Base-by-base conservation (phyloP, 2,329 filamentous ascomycete species). In the Monosporascus sp. region DNA sequence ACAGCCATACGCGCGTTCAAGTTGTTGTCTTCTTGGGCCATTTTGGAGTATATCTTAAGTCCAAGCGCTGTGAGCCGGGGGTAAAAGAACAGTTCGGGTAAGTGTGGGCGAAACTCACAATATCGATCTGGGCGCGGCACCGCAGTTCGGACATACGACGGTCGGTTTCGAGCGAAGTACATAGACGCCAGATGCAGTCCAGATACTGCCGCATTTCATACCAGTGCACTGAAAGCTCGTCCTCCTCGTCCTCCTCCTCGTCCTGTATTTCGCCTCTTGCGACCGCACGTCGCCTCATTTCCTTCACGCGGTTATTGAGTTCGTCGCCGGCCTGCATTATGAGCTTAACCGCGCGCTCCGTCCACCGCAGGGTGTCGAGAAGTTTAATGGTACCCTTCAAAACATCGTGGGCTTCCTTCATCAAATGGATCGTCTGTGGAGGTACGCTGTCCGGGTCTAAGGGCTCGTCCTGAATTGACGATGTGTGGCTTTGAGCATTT, bases 1-100 rank as follows among this genome's bases (percentile, higher is more conserved):
- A 95, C 90, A 0, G 88, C 89, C 1, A 72, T 78, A 63, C 77
- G 76, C 20, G 72, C 80, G 24, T 79, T 81, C 55, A 77, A 68
- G 28, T 74, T 73, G 57, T 77, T 77, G 59, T 77, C 74, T 54
- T 77, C 74, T 56, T 77, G 74, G 3, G 74, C 74, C 71, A 77
- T 76, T 58, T 76, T 76, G 57, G 71, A 74, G 65, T 76, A 77
- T 54, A 77, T 76, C 71, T 74, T 74, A 47, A 1, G 17, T 60
- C 20, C 8, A 6, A 22, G 2, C 9, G 26, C 22, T 17, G 5
- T 6, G 35, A 20, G 15, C 3, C 11, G 7, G 17, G 6, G 6
- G 3, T n/a, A 22, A 38, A 5, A 20, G 18, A 18, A 8, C 11
- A 8, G 22, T 1, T n/a, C 7, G 9, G 31, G 31, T 14, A 35